phyloP scores from a whole-genome alignment of 1,284 basidiomycete genomes.

The Afroboletus lepidellus region DNA sequence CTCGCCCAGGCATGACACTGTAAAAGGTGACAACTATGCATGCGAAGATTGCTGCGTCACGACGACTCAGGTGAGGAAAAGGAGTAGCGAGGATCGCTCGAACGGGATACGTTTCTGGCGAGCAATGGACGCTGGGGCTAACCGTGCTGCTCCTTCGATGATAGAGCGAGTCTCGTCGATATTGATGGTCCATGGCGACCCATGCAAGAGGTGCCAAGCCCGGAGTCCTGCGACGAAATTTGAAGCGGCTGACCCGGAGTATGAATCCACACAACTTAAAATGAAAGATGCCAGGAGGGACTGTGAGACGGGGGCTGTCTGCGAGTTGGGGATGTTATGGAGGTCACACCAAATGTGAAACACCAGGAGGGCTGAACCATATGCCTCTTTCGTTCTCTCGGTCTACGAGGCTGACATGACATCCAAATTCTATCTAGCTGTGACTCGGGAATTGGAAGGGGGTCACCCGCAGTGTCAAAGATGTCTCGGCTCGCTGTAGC shows the following conservation, averaged over 20 bases:
- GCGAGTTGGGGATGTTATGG: neutral
- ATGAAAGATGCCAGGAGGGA: slow-evolving; percentile 20
- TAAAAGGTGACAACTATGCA: slow-evolving; percentile 2
- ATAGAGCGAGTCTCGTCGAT: neutral
- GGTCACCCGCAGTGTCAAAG: no score
- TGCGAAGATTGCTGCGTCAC: neutral
- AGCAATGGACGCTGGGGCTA: neutral
- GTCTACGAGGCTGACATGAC: slow-evolving; percentile 21
- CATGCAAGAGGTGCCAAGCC: slow-evolving; percentile 41
- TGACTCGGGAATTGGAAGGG: neutral
- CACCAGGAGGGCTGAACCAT: slow-evolving; percentile 29
- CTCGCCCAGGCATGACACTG: neutral
- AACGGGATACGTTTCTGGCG: neutral
- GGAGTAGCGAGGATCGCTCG: neutral
- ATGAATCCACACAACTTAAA: slow-evolving; percentile 18
- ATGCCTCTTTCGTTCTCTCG: slow-evolving; percentile 21
- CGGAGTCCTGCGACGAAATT: slow-evolving; percentile 33
- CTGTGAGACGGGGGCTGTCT: slow-evolving; percentile 8
- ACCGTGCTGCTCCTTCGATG: neutral
- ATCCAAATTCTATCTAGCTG: slow-evolving; percentile 16
- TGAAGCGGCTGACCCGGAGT: slow-evolving; percentile 17
- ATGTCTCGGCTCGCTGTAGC: neutral
- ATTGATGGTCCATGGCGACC: slow-evolving; percentile 27
- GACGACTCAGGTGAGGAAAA: neutral
- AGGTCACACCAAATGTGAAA: slow-evolving; percentile 36